These are phyloP conservation scores for Ilex aquifolium DNA, from an alignment of 257 asterid species.

Conservation along the genomic window DNA sequence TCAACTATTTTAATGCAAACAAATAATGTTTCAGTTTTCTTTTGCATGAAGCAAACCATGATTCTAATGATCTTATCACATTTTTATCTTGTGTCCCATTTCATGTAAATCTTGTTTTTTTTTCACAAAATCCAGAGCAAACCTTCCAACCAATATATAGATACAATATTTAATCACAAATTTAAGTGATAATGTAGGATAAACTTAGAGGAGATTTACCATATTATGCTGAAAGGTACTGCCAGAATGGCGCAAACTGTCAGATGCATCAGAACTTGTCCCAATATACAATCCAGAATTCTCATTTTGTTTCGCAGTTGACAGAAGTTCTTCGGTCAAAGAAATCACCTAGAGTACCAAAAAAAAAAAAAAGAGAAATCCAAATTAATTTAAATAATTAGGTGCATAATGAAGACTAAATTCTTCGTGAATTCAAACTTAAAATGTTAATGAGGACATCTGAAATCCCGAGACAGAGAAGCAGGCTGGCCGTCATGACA, in stretches of 20 bases:
- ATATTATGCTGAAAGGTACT: slow-evolving; percentile 23
- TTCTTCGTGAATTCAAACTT: slow-evolving; percentile 44
- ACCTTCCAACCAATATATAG: background rate
- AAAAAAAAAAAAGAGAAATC: slow-evolving; percentile 15
- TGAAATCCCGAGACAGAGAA: slow-evolving; percentile 55
- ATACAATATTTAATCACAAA: background rate
- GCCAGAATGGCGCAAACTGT: slow-evolving; percentile 36
- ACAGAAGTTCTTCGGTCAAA: slow-evolving; percentile 91
- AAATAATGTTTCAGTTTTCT: background rate
- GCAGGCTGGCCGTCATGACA: slow-evolving; percentile 85
- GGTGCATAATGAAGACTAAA: slow-evolving; percentile 17
- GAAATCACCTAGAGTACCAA: slow-evolving; percentile 77
- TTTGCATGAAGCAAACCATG: background rate
- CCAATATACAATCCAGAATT: slow-evolving; percentile 43
- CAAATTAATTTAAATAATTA: slow-evolving; percentile 9
- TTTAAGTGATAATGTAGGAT: background rate
- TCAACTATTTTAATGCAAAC: background rate
- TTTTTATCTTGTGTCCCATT: too few species aligned
- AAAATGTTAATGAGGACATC: slow-evolving; percentile 74
- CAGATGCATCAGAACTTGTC: slow-evolving; percentile 44
- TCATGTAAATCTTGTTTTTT: too few species aligned
- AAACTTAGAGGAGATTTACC: slow-evolving; percentile 24
- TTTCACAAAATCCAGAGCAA: background rate
- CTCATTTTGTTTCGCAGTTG: slow-evolving; percentile 69
- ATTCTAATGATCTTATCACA: too few species aligned